phyloP scores from a whole-genome alignment of 352 stramenopile genomes.

The Phytophthora syringae region DNA sequence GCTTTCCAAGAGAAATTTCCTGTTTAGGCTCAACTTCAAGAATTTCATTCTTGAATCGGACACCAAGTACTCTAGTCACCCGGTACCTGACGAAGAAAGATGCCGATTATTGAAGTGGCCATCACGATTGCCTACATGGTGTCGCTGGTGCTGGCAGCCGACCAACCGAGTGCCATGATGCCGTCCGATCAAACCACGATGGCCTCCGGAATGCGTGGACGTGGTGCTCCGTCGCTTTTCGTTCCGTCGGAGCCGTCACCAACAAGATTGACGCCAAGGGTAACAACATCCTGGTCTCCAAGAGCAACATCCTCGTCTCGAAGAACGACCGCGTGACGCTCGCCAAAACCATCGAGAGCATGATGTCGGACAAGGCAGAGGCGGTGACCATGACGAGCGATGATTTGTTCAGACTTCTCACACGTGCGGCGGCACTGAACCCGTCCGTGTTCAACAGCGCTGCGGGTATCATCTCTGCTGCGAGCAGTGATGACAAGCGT shows the following conservation, averaged over 20 bases:
- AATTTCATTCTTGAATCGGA: too few species aligned
- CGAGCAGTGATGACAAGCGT: neutral
- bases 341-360: slow-evolving; percentile 15
- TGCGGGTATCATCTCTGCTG: slow-evolving; percentile 2
- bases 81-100: too few species aligned
- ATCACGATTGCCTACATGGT: slow-evolving; percentile 10
- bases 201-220: neutral
- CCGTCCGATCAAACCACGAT: neutral
- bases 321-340: slow-evolving; percentile 17
- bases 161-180: slow-evolving; percentile 9
- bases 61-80: neutral
- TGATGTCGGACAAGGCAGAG: neutral
- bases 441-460: neutral
- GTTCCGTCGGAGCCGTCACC: neutral
- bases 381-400: slow-evolving; percentile 5
- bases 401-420: slow-evolving; percentile 16
- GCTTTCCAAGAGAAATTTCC: too few species aligned
- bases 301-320: slow-evolving; percentile 7
- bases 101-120: neutral
- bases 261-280: neutral
- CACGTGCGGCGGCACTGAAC: slow-evolving; percentile 3
- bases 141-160: slow-evolving; percentile 7
- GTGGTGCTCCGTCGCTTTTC: neutral
- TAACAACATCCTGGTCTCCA: neutral
- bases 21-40: too few species aligned